These are phyloP conservation scores for Pseudopyrenochaeta lycopersici DNA, from an alignment of 2,329 filamentous ascomycete species.

Conservation along the genomic window DNA sequence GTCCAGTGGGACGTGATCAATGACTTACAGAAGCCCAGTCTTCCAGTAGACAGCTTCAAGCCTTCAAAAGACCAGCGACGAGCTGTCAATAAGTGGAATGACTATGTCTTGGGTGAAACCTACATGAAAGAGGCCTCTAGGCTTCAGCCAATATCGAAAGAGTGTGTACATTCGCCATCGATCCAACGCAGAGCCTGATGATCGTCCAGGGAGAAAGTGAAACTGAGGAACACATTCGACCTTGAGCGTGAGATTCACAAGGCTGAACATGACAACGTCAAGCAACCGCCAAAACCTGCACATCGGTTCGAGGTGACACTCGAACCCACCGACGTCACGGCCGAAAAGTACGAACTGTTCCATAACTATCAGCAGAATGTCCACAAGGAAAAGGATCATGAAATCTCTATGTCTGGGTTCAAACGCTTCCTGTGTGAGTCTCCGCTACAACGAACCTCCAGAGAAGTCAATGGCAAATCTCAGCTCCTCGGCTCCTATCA, in stretches of 20 bases:
- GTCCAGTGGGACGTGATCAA: neutral
- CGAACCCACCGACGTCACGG: slow-evolving; percentile 74
- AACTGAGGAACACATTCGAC: slow-evolving; percentile 73
- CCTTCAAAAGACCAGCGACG: slow-evolving; percentile 77
- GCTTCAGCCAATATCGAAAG: slow-evolving; percentile 72
- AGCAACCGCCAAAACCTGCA: slow-evolving; percentile 68
- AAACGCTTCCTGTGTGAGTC: slow-evolving; percentile 77
- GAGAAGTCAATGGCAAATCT: slow-evolving; percentile 59
- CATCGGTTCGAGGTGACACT: slow-evolving; percentile 75
- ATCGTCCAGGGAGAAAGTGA: slow-evolving; percentile 61
- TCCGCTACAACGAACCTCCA: slow-evolving; percentile 63
- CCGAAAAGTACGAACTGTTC: slow-evolving; percentile 78
- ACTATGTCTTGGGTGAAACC: slow-evolving; percentile 71
- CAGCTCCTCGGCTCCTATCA: slow-evolving; percentile 77
- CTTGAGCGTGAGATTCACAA: slow-evolving; percentile 74
- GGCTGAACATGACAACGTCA: slow-evolving; percentile 65
- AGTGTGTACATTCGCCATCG: slow-evolving; percentile 55
- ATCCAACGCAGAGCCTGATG: slow-evolving; percentile 5
- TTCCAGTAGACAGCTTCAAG: slow-evolving; percentile 72
- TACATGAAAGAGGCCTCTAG: slow-evolving; percentile 72
- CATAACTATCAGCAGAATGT: slow-evolving; percentile 78
- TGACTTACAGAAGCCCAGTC: slow-evolving; percentile 50
- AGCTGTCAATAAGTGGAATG: slow-evolving; percentile 79
- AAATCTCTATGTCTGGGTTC: slow-evolving; percentile 71
- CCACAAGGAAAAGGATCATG: slow-evolving; percentile 70